Evolutionary conservation across 2,329 filamentous ascomycete genomes (phyloP), one percentile per base, ranked within the genome.

Genomic region (Coniosporium tulheliwenetii): DNA sequence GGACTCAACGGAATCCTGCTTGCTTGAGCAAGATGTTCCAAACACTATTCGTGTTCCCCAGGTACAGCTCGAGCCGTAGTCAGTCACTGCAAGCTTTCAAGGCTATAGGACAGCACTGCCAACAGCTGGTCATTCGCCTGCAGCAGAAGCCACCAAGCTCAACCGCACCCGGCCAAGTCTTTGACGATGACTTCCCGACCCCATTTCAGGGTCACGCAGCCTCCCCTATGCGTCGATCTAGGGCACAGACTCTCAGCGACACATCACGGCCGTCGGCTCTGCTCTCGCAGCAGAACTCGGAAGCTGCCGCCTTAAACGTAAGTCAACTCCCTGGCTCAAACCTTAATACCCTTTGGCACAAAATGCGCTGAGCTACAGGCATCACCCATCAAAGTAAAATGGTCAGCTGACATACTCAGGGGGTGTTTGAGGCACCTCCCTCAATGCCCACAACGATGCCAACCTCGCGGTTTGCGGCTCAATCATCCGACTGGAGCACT

Each of bases 401-500:
- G 19, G 19, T 26, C 7, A 26, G 19, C 19, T 26, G 7, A 26
- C 19, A 26, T 26, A 26, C 32, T 33, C 8, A 13, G 32, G 13
- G 4, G 32, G 32, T 33, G 32, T 33, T 33, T 33, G 10, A 10
- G 10, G 8, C 32, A 33, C 32, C 10, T 8, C 8, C 32, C 10
- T 10, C 12, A 37, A 15, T 37, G 16, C 10, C n/a, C 12, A 5
- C 33, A 10, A 35, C 33, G 33, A 10, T 15, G 14, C 33, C 19
- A 26, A 26, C 19, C 19, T 26, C 19, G 19, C 19, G 19, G 3
- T 26, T 26, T 26, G 32, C 32, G 8, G 32, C 10, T 10, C 32
- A 13, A 10, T 12, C 32, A 5, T 33, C 32, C 5, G 13, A 37
- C 13, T 55, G 52, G 53, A 39, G 42, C 5, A 16, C 38, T 5